Base-by-base conservation (phyloP, 176 grass and related monocot genomes). In the Rhipidocladum racemiflorum region DNA sequence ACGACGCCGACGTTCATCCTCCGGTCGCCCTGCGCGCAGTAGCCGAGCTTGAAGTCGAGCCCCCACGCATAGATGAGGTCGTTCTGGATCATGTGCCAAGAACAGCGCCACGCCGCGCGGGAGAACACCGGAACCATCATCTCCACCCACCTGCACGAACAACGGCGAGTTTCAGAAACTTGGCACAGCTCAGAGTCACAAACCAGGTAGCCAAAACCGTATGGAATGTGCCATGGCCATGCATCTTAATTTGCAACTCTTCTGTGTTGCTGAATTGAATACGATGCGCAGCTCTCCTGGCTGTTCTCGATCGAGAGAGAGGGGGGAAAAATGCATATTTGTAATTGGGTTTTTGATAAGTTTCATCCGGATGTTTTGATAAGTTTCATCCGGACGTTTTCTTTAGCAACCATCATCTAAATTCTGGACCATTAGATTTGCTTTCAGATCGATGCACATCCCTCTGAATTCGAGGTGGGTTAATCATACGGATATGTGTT, bases 51-150 rank as follows among this genome's bases (percentile, higher is more conserved):
- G 84, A 78, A 90, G 74, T 99, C 96, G 35, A 99, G 85, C 6
- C 96, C 96, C 96, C 96, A 99, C 0, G 89, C 96, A 43, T 91
- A 86, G 83, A 99, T 88, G 79, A 99, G 85, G 84, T 99, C 96
- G 85, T 95, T 93, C 96, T 99, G 92, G 86, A 97, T 84, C 88
- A 97, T 90, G 83, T 85, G 88, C 95, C 95, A 97, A 53, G 77
- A 78, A 61, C 95, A 97, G 16, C 85, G 86, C 95, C 95, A 97
- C 17, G 95, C 86, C 64, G 84, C 68, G 54, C 78, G 89, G 20
- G 95, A 92, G 80, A 97, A 94, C 28, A 97, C 95, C 14, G 95
- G 95, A 28, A 88, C 92, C 95, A 97, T 97, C 90, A 94, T 92
- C 85, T 97, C 95, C 72, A 94, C 95, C 92, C 92, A 97, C 42